Base-by-base conservation (phyloP, 345 rosid genomes). In the Lepidium didymum region DNA sequence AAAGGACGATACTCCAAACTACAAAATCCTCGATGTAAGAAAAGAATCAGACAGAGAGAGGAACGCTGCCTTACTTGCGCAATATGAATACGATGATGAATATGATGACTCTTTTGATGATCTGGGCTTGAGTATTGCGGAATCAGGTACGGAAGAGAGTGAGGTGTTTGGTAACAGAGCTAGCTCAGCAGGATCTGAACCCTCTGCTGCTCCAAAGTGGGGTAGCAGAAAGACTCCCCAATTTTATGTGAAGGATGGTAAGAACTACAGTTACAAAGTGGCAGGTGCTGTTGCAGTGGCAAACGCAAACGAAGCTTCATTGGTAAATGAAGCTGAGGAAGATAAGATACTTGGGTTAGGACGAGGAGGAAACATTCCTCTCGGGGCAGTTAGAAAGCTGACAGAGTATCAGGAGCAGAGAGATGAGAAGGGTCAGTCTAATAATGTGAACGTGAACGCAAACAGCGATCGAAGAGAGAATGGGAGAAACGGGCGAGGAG, bases 81-180 rank as follows among this genome's bases (percentile, higher is more conserved):
- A 85, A 43, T 91, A 88, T 0, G 98, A 93, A 73, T 93, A 94
- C 1, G 97, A 94, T 33, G 99, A 94, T 57, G 99, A 94, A 69
- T 94, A 94, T 43, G 97, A 94, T 47, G 99, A 94, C 72, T 94
- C 99, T 45, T 94, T 94, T 50, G 97, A 94, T 81, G 99, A 94
- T 68, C 84, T 91, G 27, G 99, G 97, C 36, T 78, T 83, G 21
- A 85, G 88, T 65, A 79, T 87, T 61, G 84, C 56, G 12, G 99
- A 86, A 50, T 78, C 91, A 0, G 88, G 84, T 56, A 60, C 83
- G 1, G 97, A 86, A 74, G 99, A 87, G 68, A 80, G 73, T 31
- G 96, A 86, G 73, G 56, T 65, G 43, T 77, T 83, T n/a, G 70
- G 72, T 27, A 86, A 79, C 49, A 83, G 81, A 75, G 75, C 74